Percentiles rank a stretch among this genome's conserved stretches.
These are phyloP conservation scores for Thelephora terrestris DNA, from an alignment of 1,284 basidiomycete genomes.

Conservation along the genomic window DNA sequence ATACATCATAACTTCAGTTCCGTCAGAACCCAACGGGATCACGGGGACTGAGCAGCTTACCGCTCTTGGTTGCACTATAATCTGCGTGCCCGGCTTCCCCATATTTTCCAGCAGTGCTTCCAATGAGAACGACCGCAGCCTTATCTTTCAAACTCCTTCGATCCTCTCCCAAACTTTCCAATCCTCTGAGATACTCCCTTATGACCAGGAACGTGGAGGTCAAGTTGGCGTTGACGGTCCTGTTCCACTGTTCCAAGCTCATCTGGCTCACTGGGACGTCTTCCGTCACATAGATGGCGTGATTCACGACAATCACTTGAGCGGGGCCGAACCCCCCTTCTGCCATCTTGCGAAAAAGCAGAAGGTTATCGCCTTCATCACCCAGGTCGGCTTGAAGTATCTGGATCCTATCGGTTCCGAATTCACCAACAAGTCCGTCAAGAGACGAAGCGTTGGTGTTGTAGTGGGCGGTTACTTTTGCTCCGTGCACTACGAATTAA, in stretches of 20 bases:
- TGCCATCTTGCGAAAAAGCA: constrained; percentile 30
- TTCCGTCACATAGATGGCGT: constrained; percentile 43
- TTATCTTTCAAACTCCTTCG: constrained; percentile 30
- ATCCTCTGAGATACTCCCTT: constrained; percentile 43
- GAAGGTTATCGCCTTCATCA: constrained; percentile 39
- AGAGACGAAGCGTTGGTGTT: constrained; percentile 43
- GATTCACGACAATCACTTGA: constrained; percentile 54
- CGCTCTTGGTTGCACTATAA: constrained; percentile 50
- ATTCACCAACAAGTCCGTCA: constrained; percentile 29
- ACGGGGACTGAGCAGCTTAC: constrained; percentile 21
- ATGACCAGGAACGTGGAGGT: constrained; percentile 61
- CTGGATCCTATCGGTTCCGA: constrained; percentile 27
- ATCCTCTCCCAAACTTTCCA: constrained; percentile 28
- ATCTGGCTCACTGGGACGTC: constrained; percentile 46
- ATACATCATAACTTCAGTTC: constrained; percentile 57
- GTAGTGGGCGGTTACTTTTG: constrained; percentile 66
- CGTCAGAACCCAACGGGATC: constrained; percentile 10
- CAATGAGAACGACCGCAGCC: constrained; percentile 54
- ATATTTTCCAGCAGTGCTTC: constrained; percentile 64
- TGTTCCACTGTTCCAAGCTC: constrained; percentile 56
- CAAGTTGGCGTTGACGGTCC: constrained; percentile 52
- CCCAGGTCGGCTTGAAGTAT: constrained; percentile 48
- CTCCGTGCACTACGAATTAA: constrained; percentile 45
- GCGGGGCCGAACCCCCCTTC: constrained; percentile 35
- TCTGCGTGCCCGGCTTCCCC: constrained; percentile 62